Evolutionary conservation across 495 filamentous ascomycete species (phyloP).

Genomic region (Aspergillus cristatus): DNA sequence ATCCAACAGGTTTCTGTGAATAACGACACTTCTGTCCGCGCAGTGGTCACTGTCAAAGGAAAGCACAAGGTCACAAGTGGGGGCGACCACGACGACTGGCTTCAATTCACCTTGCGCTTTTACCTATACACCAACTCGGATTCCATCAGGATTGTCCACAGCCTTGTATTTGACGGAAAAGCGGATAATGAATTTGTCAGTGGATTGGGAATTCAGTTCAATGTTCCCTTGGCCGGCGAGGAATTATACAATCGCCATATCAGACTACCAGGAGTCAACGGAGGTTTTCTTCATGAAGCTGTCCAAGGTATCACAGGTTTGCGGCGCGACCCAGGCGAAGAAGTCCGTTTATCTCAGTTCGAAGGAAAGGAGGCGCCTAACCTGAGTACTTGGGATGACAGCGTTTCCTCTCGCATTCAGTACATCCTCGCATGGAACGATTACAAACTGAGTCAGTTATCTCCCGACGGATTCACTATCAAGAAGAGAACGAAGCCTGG

Average conservation of each 20-base stretch:
- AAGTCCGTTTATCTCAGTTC: slow-evolving; percentile 25
- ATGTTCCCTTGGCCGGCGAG: slow-evolving; percentile 27
- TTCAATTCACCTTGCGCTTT: slow-evolving; percentile 33
- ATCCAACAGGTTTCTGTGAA: slow-evolving; percentile 13
- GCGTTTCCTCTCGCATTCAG: slow-evolving; percentile 24
- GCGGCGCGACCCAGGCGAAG: slow-evolving; percentile 26
- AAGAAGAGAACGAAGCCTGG: slow-evolving; percentile 41
- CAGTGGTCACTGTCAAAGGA: slow-evolving; percentile 27
- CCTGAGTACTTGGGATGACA: slow-evolving; percentile 24
- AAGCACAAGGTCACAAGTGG: slow-evolving; percentile 7
- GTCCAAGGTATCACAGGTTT: slow-evolving; percentile 34
- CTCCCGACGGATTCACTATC: slow-evolving; percentile 40
- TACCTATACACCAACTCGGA: slow-evolving; percentile 36
- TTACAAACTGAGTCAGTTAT: slow-evolving; percentile 37
- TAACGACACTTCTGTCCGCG: slow-evolving; percentile 13
- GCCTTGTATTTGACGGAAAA: slow-evolving; percentile 27
- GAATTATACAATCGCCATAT: slow-evolving; percentile 33
- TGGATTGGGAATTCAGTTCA: slow-evolving; percentile 29
- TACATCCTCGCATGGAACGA: slow-evolving; percentile 42
- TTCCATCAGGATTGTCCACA: slow-evolving; percentile 27
- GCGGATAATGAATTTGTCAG: slow-evolving; percentile 25
- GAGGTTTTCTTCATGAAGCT: slow-evolving; percentile 29
- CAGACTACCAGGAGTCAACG: slow-evolving; percentile 26
- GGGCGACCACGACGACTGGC: slow-evolving; percentile 17
- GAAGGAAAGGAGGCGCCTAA: slow-evolving; percentile 21